These are phyloP conservation scores for Suhomyces faveliae DNA, from an alignment of 805 yeast genomes.

Conservation along the genomic window DNA sequence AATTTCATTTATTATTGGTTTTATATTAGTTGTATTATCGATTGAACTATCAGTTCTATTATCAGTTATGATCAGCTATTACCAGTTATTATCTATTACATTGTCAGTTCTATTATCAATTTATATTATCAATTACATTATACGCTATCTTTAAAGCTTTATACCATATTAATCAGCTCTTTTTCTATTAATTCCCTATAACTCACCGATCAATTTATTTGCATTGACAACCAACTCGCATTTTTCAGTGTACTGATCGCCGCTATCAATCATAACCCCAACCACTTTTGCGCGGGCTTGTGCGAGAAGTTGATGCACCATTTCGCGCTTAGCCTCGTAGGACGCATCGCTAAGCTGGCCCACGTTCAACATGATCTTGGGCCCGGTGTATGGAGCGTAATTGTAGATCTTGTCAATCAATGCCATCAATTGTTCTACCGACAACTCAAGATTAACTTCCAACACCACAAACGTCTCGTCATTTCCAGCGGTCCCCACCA, in stretches of 20 bases:
- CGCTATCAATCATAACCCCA: conserved; percentile 43
- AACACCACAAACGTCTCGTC: conserved; percentile 47
- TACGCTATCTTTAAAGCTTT: no score
- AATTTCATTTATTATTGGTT: no score
- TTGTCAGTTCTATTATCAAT: background rate
- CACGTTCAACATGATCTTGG: conserved; percentile 30
- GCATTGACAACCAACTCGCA: conserved; percentile 24
- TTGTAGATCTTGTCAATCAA: conserved; percentile 17
- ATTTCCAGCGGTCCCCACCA: conserved; percentile 51
- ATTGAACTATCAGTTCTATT: no score
- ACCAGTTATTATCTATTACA: no score
- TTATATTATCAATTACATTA: no score
- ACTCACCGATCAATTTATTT: conserved; percentile 19
- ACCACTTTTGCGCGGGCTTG: conserved; percentile 20
- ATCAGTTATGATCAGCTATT: no score
- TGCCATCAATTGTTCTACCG: conserved; percentile 9
- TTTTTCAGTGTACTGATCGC: conserved; percentile 28
- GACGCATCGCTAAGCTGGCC: conserved; percentile 21
- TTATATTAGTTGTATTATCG: no score
- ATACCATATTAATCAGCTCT: background rate
- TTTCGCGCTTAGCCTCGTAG: conserved; percentile 14
- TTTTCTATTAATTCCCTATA: conserved; percentile 10
- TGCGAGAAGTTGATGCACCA: conserved; percentile 15
- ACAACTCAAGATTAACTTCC: conserved; percentile 19
- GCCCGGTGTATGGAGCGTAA: conserved; percentile 12